phyloP scores from a whole-genome alignment of 805 yeast genomes.

The Ogataea dorogensis region DNA sequence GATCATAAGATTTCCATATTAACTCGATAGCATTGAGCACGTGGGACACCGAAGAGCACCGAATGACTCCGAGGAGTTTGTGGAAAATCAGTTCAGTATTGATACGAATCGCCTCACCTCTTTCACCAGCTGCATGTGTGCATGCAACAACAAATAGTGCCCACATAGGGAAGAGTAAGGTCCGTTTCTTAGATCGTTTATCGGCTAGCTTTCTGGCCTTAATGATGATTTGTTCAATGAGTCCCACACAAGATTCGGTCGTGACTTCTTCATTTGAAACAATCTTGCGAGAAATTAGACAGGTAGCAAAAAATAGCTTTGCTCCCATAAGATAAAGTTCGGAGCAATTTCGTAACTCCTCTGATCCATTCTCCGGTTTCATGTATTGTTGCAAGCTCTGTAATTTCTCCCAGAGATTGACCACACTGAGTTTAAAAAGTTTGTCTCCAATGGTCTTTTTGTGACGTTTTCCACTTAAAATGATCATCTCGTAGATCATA shows the following conservation, averaged over 20 bases:
- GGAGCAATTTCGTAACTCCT: slow-evolving; percentile 22
- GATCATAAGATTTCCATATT: slow-evolving; percentile 32
- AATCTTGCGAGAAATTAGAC: slow-evolving; percentile 12
- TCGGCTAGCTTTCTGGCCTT: slow-evolving; percentile 12
- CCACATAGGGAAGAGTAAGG: slow-evolving; percentile 33
- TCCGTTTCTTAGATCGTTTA: slow-evolving; percentile 12
- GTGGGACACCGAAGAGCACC: slow-evolving; percentile 25
- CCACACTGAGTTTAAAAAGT: slow-evolving; percentile 6
- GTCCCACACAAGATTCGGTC: neutral
- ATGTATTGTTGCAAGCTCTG: slow-evolving; percentile 11
- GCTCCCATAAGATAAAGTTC: slow-evolving; percentile 22
- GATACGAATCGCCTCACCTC: slow-evolving; percentile 21
- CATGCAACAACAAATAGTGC: slow-evolving; percentile 28
- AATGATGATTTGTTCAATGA: slow-evolving; percentile 8
- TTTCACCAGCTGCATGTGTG: slow-evolving; percentile 15
- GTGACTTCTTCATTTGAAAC: neutral
- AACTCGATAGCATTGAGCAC: slow-evolving; percentile 26
- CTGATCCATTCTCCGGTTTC: slow-evolving; percentile 1
- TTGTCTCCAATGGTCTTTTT: slow-evolving; percentile 3
- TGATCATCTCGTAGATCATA: slow-evolving; percentile 23
- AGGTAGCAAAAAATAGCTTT: slow-evolving; percentile 20
- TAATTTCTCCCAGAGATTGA: slow-evolving; percentile 14
- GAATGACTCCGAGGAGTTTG: slow-evolving; percentile 26
- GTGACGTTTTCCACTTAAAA: slow-evolving; percentile 17
- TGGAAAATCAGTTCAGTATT: slow-evolving; percentile 23